Base-by-base conservation (phyloP, 129 eudicot genomes). In the Arctium lappa region DNA sequence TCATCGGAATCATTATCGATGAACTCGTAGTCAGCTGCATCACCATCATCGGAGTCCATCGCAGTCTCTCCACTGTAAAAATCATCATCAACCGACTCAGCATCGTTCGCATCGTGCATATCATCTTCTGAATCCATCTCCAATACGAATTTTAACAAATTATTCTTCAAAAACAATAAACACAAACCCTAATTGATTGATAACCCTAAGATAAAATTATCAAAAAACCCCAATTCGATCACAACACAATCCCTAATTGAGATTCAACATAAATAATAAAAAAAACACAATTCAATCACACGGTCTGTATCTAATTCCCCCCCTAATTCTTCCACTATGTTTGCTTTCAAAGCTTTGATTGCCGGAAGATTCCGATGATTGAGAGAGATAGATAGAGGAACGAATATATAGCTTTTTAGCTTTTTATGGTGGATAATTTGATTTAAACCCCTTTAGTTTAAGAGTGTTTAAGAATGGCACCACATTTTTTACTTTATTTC, bases 101-200 rank as follows among this genome's bases (percentile, higher is more conserved):
- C 91, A 42, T 91, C 94, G 76, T 89, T 89, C 50, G 93, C 95
- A 32, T 92, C 97, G 87, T 92, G 97, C 97, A 93, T 91, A 85
- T 93, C 97, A 46, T 93, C 97, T 71, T 89, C 96, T 1, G 96
- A 93, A 50, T 91, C 97, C 97, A 93, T 91, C 44, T 44, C 11
- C 32, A 74, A 72, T 16, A 11, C 22, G 12, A 68, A 79, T 30
- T 40, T 46, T 46, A 46, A 39, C 66, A 16, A 74, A 13, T 79
- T 29, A 32, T 69, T 46, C 42, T 68, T 46, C 69, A 44, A 48
- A 22, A 77, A 69, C 79, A 38, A 72, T 29, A 36, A 72, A 12
- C 63, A 4, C 38, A 75, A 27, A 16, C 32, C 65, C 72, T 74
- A 40, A 78, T 80, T n/a, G 77, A 72, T 30, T 50, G 15, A 2